Conservation (phyloP, 83 land plant species). For the Picea engelmannii region DNA sequence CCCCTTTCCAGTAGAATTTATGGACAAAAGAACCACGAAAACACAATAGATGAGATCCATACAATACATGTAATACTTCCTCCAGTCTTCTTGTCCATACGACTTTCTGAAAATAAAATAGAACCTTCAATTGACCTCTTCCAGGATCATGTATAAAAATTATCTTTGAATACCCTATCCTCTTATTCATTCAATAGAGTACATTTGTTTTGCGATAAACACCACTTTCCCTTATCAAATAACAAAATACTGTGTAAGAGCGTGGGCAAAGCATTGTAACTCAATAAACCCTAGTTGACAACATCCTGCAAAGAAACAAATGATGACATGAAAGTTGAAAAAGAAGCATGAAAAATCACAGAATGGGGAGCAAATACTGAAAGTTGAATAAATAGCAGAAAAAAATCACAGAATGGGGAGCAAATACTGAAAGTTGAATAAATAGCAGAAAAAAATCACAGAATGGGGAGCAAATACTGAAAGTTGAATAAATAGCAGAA, state of each 20-base stretch:
- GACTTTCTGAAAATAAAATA: not conserved
- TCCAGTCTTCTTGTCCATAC: not conserved
- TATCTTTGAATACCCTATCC: not conserved
- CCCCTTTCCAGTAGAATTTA: not conserved
- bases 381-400: too few relatives aligned
- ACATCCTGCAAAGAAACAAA: not conserved
- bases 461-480: too few relatives aligned
- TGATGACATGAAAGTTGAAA: not conserved
- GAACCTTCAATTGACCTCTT: not conserved
- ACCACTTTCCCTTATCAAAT: not conserved
- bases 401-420: too few relatives aligned
- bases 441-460: too few relatives aligned
- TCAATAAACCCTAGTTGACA: not conserved
- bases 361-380: too few relatives aligned
- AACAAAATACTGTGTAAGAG: slow-evolving; percentile 1
- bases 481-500: too few relatives aligned
- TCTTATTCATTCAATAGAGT: not conserved
- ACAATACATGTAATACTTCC: not conserved
- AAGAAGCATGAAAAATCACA: too few relatives aligned
- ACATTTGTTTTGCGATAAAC: not conserved
- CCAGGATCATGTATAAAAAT: not conserved
- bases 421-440: too few relatives aligned
- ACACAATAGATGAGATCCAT: slow-evolving; percentile 1
- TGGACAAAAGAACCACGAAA: not conserved
- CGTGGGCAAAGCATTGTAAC: not conserved